phyloP scores from a whole-genome alignment of 2,329 filamentous ascomycete genomes.

The Ophiocordyceps australis region DNA sequence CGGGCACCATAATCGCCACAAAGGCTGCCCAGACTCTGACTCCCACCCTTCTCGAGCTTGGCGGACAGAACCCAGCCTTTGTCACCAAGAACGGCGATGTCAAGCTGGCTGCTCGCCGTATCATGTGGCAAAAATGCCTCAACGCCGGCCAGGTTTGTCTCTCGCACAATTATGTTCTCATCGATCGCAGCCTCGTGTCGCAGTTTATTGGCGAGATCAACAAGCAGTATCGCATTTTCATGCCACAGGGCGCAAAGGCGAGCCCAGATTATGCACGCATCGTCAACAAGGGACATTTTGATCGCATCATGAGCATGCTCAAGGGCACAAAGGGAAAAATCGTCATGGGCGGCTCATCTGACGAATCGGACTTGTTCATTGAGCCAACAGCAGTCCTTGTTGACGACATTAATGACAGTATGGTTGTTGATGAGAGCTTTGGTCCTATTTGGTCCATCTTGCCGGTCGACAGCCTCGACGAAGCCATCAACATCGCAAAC shows the following conservation, averaged over 20 bases:
- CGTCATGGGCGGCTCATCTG: slow-evolving; percentile 68
- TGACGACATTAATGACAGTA: slow-evolving; percentile 48
- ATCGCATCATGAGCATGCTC: slow-evolving; percentile 79
- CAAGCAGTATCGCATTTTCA: slow-evolving; percentile 55
- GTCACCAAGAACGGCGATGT: slow-evolving; percentile 71
- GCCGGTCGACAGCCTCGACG: slow-evolving; percentile 60
- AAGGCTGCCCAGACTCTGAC: slow-evolving; percentile 83
- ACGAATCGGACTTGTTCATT: slow-evolving; percentile 67
- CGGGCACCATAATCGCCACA: slow-evolving; percentile 75
- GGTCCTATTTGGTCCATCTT: slow-evolving; percentile 81
- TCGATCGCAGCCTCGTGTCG: slow-evolving; percentile 56
- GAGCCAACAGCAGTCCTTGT: slow-evolving; percentile 88
- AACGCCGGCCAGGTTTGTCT: slow-evolving; percentile 88
- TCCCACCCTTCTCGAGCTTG: slow-evolving; percentile 76
- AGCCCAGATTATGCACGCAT: slow-evolving; percentile 67
- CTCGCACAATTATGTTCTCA: slow-evolving; percentile 79
- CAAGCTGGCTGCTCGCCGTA: slow-evolving; percentile 59
- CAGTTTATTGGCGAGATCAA: slow-evolving; percentile 61
- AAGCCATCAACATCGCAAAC: slow-evolving; percentile 71
- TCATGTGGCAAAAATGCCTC: slow-evolving; percentile 76
- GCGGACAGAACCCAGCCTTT: slow-evolving; percentile 82
- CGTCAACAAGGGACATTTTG: slow-evolving; percentile 63
- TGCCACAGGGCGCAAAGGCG: slow-evolving; percentile 62
- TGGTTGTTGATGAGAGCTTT: slow-evolving; percentile 75
- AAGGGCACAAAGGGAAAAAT: slow-evolving; percentile 70